Evolutionary conservation across 169 alveolate species (phyloP).

Genomic region (Amoebophrya sp.): DNA sequence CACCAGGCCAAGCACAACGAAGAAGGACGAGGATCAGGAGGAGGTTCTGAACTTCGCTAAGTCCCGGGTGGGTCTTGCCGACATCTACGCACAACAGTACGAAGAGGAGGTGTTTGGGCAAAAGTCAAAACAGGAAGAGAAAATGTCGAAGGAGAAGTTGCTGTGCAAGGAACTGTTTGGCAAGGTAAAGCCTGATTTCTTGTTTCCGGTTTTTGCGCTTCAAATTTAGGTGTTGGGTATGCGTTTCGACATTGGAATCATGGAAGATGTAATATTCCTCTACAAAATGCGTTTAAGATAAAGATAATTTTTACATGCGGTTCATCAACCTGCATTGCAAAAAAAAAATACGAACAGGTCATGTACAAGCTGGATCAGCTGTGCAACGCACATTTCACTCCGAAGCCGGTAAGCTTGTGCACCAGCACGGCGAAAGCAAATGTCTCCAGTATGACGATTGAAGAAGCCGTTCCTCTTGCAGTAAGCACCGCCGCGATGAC

Average conservation of each 20-base stretch:
- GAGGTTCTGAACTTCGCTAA: conserved; percentile 27
- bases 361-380: conserved; percentile 34
- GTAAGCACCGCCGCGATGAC: not conserved
- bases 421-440: not conserved
- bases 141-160: not conserved
- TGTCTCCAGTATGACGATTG: conserved; percentile 5
- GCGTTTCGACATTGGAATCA: too few relatives aligned
- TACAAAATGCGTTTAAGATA: too few relatives aligned
- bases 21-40: conserved; percentile 13
- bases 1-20: not conserved
- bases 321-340: too few relatives aligned
- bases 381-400: conserved; percentile 24
- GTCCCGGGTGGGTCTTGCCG: conserved; percentile 29
- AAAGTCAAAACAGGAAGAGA: too few relatives aligned
- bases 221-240: too few relatives aligned
- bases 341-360: too few relatives aligned
- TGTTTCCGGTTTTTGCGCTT: not conserved
- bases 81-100: conserved; percentile 31
- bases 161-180: conserved; percentile 21
- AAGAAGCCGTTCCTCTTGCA: conserved; percentile 32
- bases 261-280: too few relatives aligned
- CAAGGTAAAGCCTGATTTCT: not conserved
- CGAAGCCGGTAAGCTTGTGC: not conserved
- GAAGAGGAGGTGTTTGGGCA: conserved; percentile 17
- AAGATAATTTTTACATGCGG: too few relatives aligned